Evolutionary conservation across 768 basidiomycete genomes (phyloP), one percentile per base, ranked within the genome.

Genomic region (Cystobasidium ongulense): DNA sequence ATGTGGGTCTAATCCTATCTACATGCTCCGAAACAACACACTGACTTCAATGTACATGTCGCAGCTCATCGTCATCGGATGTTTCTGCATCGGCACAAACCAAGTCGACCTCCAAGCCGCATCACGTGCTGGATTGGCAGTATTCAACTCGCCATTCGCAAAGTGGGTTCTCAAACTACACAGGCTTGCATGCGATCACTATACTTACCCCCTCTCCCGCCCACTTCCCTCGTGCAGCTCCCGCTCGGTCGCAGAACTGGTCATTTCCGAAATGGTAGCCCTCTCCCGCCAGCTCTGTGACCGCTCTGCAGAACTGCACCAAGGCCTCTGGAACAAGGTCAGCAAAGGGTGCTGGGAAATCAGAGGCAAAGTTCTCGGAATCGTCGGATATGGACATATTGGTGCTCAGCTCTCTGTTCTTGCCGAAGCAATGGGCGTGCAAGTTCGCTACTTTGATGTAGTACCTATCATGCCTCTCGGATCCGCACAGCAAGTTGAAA

Each of bases 31-130:
- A 7, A 63, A 21, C 10, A 25, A 65, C 35, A 18, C 15, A 4
- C 33, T 59, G 41, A 73, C 43, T 0, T 25, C 31, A n/a, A n/a
- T n/a, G 53, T 54, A 5, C 21, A 63, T 31, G 17, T 7, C 23
- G 13, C 79, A 99, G 93, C 89, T 99, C 57, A 86, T 97, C 15
- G 91, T 89, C 79, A 92, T 98, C 76, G 95, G 96, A 13, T 99
- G 96, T 82, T 99, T 99, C 86, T 99, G 96, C 83, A 99, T 99
- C 76, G 96, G 96, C 63, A 94, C 92, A 66, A 98, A 98, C 82
- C 96, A 98, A 82, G 96, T 98, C 76, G 93, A 97, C 80, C 88
- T 99, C 57, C 74, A 80, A 63, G 87, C 89, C 1, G 92, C 94
- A 29, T 87, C 89, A 39, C 86, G 87, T 67, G 87, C 90, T 65